Percentiles rank a stretch among this genome's conserved stretches.
Conservation (phyloP, 805 yeast genomes). For the Candida namnaoensis region DNA sequence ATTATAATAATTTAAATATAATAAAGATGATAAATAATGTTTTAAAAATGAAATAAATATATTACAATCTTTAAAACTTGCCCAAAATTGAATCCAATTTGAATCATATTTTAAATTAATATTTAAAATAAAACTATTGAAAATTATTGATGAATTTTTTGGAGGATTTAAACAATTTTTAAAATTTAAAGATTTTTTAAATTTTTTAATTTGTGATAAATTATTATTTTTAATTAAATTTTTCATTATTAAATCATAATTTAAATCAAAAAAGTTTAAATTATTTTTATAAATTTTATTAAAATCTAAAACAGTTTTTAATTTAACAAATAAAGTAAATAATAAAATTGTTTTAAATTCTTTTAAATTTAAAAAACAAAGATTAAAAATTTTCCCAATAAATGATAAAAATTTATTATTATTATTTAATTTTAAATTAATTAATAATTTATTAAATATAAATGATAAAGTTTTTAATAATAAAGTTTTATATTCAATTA, state of each 20-base stretch:
- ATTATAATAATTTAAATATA: background rate
- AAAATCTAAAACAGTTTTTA: conserved; percentile 27
- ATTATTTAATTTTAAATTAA: too few species aligned
- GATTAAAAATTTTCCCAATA: conserved; percentile 55
- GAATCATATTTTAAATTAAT: too few species aligned
- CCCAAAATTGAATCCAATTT: conserved; percentile 55
- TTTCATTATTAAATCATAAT: background rate
- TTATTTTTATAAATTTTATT: background rate
- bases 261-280: background rate
- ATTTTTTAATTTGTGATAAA: conserved; percentile 6
- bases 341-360: conserved; percentile 42
- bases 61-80: conserved; percentile 39
- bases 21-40: conserved; percentile 32
- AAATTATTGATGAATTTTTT: too few species aligned
- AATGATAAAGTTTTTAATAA: background rate
- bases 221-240: background rate
- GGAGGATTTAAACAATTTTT: too few species aligned
- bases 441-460: background rate
- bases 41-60: conserved; percentile 53
- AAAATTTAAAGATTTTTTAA: too few species aligned
- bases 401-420: conserved; percentile 23
- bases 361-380: conserved; percentile 38
- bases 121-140: too few species aligned
- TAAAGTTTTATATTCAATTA: too few species aligned
- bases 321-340: conserved; percentile 48